Evolutionary conservation across 2,329 filamentous ascomycete species (phyloP).

Genomic region (Fusarium falciforme): DNA sequence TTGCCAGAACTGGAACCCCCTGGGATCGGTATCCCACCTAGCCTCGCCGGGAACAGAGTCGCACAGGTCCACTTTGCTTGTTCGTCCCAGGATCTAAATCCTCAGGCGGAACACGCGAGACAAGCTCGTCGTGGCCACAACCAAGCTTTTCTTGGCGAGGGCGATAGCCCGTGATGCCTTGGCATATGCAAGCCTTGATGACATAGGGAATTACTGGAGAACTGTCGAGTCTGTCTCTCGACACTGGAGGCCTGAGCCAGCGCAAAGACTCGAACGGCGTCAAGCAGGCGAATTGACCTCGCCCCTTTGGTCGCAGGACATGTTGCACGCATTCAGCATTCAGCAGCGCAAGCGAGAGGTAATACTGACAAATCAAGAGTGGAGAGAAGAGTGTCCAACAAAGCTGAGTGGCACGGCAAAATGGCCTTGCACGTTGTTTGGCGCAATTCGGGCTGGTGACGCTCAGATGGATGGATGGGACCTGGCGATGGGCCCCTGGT

Average conservation of each 20-base stretch:
- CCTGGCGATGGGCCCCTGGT: not conserved
- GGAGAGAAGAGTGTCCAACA: not conserved
- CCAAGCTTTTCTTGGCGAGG: conserved; percentile 48
- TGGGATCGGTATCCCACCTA: not conserved
- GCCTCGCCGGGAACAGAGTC: conserved; percentile 1
- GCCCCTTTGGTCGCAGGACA: not conserved
- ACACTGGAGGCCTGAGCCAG: conserved; percentile 7
- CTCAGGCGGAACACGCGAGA: conserved; percentile 31
- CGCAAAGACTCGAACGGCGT: not conserved
- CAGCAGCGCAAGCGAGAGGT: not conserved
- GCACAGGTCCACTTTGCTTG: not conserved
- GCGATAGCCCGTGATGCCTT: conserved; percentile 37
- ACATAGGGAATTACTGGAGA: conserved; percentile 28
- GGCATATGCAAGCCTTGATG: conserved; percentile 39
- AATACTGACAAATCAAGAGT: conserved; percentile 6
- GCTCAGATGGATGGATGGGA: not conserved
- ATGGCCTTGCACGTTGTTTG: not conserved
- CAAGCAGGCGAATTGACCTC: not conserved
- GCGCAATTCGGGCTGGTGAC: not conserved
- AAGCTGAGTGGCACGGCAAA: not conserved
- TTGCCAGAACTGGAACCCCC: not conserved
- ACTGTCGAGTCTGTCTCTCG: not conserved
- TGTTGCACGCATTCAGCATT: not conserved
- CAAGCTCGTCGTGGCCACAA: conserved; percentile 40
- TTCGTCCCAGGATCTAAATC: conserved; percentile 19